Base-by-base conservation (phyloP, 345 rosid species). In the Lumnitzera littorea region DNA sequence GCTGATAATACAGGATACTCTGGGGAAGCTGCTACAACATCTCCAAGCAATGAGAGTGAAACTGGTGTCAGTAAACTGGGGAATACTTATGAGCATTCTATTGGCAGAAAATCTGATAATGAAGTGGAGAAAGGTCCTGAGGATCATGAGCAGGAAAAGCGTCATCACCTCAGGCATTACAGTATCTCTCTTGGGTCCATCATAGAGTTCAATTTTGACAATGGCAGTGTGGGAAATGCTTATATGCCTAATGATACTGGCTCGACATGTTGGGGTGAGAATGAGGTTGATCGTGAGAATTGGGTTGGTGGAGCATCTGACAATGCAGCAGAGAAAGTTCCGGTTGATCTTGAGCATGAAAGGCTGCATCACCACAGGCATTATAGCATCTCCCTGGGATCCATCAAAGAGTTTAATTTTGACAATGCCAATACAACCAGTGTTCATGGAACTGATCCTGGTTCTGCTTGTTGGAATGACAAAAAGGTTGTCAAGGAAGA, bases 191-290 rank as follows among this genome's bases (percentile, higher is more conserved):
- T 83, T 24, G 92, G 96, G 50, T 85, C 96, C 15, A 72, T 77
- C 68, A 91, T 87, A 78, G 98, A 91, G 66, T 91, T 91, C 72
- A 85, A 91, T 67, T 91, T 91, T 43, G 91, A 85, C 66, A 89
- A 76, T 66, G 69, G 10, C 43, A 36, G 43, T 36, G 43, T 9
- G 11, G 43, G 9, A 36, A 36, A 36, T 36, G 43, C 11, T 36
- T 36, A 1, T 7, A 9, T 9, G 9, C 43, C 43, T 36, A 9
- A 36, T 36, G 11, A 36, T 4, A 36, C 43, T 36, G 43, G 43
- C 43, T 36, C 43, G 10, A 7, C 7, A 36, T 9, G 11, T 27
- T 27, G 31, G 31, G 31, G 31, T 36, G 43, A 36, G 43, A 36
- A 36, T 36, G 7, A 4, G 24, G 62, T 47, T 55, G 23, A 59